Evolutionary conservation across 768 basidiomycete genomes (phyloP).

Genomic region (Mycena rosella): DNA sequence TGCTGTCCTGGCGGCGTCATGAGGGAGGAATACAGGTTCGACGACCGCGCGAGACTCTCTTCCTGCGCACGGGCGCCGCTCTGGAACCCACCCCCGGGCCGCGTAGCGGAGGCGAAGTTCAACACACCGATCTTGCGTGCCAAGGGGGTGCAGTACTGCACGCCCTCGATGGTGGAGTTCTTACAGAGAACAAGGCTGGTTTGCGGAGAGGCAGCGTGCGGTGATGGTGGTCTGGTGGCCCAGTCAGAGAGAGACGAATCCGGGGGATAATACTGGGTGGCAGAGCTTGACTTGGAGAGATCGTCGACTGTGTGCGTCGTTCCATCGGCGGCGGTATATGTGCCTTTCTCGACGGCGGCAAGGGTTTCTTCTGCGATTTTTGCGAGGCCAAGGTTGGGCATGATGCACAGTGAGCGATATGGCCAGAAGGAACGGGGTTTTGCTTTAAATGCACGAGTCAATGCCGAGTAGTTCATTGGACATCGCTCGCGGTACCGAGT

Average conservation of each 20-base stretch:
- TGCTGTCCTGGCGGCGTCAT: conserved; percentile 56
- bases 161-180: conserved; percentile 63
- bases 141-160: conserved; percentile 45
- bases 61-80: conserved; percentile 69
- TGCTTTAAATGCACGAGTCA: conserved; percentile 5
- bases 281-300: conserved; percentile 50
- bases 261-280: conserved; percentile 58
- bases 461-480: background rate
- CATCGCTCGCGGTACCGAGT: conserved; percentile 22
- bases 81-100: conserved; percentile 68
- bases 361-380: conserved; percentile 60
- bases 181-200: conserved; percentile 51
- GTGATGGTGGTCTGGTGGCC: conserved; percentile 36
- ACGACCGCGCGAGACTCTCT: conserved; percentile 65
- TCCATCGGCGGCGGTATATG: conserved; percentile 44
- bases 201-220: conserved; percentile 30
- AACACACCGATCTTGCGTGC: conserved; percentile 58
- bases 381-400: conserved; percentile 23
- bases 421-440: background rate
- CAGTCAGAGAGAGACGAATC: conserved; percentile 55
- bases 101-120: conserved; percentile 69
- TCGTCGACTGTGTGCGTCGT: conserved; percentile 51
- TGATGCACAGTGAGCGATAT: background rate
- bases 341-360: conserved; percentile 55
- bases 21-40: conserved; percentile 64